Evolutionary conservation across 176 grass and related monocot genomes (phyloP).

Genomic region (Oryza glaberrima): DNA sequence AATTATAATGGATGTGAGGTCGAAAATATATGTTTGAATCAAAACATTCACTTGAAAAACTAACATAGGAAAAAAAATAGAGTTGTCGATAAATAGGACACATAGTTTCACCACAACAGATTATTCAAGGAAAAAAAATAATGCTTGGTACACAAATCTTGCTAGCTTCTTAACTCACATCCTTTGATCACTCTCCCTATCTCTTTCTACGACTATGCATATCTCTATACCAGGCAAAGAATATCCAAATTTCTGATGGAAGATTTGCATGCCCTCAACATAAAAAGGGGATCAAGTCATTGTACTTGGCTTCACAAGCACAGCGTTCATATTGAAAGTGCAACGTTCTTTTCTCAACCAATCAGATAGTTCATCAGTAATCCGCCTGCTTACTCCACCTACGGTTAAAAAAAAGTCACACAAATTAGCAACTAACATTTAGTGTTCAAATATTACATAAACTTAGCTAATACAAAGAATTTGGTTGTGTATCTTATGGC

Average conservation of each 20-base stretch:
- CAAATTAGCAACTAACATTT: slow-evolving; percentile 11
- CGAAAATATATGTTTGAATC: not conserved
- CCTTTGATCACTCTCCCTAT: not conserved
- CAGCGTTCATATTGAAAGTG: slow-evolving; percentile 28
- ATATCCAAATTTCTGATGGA: not conserved
- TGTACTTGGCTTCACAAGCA: slow-evolving; percentile 8
- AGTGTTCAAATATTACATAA: not conserved
- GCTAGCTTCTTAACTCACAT: not conserved
- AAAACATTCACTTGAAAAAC: not conserved
- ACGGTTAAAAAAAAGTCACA: not conserved
- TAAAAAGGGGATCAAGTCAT: not conserved
- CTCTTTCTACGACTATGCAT: not conserved
- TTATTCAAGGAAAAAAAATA: not conserved
- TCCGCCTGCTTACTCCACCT: slow-evolving; percentile 18
- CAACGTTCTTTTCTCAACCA: slow-evolving; percentile 49
- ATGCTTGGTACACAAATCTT: not conserved
- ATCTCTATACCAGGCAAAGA: not conserved
- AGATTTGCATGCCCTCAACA: not conserved
- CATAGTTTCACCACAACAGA: not conserved
- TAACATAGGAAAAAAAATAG: not conserved
- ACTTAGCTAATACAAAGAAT: too few relatives aligned
- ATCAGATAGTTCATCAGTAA: slow-evolving; percentile 34
- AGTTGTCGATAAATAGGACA: not conserved
- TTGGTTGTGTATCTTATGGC: too few relatives aligned
- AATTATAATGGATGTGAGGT: too few relatives aligned